Percentiles rank a stretch among this genome's conserved stretches.
phyloP scores from a whole-genome alignment of 2,329 filamentous ascomycete species.

The Aspergillus hiratsukae region DNA sequence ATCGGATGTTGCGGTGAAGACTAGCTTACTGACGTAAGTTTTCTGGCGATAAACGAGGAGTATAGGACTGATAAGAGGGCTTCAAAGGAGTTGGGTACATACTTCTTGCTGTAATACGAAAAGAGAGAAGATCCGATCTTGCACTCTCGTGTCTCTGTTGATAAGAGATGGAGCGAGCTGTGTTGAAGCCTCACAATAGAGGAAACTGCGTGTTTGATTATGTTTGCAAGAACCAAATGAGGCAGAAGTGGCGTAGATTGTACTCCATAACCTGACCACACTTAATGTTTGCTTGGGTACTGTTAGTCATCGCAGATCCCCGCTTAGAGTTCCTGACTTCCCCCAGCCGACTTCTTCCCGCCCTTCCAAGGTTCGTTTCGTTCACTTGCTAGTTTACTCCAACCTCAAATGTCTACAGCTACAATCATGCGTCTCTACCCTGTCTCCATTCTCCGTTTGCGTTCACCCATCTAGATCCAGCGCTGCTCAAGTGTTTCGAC shows the following conservation, averaged over 20 bases:
- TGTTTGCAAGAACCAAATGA: constrained; percentile 15
- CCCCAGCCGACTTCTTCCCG: constrained; percentile 6
- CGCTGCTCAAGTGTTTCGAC: constrained; percentile 13
- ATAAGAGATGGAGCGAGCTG: neutral
- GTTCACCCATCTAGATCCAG: constrained; percentile 15
- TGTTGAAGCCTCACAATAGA: neutral
- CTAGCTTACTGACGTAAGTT: constrained; percentile 2
- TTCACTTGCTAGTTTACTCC: neutral
- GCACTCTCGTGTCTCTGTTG: neutral
- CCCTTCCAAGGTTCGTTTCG: constrained; percentile 3
- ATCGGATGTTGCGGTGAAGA: constrained; percentile 20
- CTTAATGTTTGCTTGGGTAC: constrained; percentile 11
- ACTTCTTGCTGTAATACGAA: neutral
- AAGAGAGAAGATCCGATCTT: neutral
- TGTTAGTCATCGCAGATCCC: constrained; percentile 22
- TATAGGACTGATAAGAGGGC: neutral
- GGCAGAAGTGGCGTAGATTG: constrained; percentile 14
- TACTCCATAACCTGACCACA: neutral
- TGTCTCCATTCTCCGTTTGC: constrained; percentile 4
- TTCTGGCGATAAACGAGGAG: neutral
- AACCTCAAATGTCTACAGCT: neutral
- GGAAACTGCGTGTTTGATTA: constrained; percentile 9
- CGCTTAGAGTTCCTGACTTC: constrained; percentile 11
- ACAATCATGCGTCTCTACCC: constrained; percentile 9
- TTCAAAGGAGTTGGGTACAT: neutral